phyloP scores from a whole-genome alignment of 73 alveolate species.

The Blepharisma japonicum region DNA sequence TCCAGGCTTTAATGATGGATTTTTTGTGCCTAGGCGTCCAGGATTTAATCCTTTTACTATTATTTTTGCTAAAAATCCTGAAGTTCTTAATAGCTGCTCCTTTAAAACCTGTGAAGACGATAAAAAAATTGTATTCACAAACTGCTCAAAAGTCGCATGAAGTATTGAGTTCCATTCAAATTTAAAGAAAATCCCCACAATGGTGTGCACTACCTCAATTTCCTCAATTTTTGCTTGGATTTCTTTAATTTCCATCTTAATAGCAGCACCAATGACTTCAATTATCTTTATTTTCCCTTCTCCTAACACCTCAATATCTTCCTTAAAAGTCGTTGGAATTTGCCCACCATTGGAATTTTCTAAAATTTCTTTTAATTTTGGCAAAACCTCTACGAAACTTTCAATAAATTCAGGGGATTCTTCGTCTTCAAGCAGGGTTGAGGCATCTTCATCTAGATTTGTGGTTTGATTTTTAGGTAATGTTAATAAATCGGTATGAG shows the following conservation, averaged over 20 bases:
- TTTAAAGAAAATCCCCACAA: background rate
- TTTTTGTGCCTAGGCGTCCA: background rate
- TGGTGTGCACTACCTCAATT: background rate
- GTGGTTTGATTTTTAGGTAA: background rate
- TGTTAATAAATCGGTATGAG: background rate
- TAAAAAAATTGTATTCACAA: background rate
- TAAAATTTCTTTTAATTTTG: background rate
- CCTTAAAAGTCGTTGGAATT: background rate
- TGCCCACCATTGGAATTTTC: background rate
- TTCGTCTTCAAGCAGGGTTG: slow-evolving; percentile 7
- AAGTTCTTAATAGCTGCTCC: background rate
- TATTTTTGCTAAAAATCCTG: background rate
- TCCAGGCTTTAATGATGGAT: background rate
- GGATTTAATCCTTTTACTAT: background rate
- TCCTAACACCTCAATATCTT: background rate
- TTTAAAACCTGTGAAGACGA: background rate
- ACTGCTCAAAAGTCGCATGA: slow-evolving; percentile 8
- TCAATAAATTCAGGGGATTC: background rate
- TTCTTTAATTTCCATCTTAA: background rate
- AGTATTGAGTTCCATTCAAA: slow-evolving; percentile 10
- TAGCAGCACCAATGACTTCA: background rate
- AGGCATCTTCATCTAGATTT: background rate
- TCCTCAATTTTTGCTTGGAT: background rate
- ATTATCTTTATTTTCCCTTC: background rate
- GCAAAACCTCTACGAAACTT: background rate